phyloP scores from a whole-genome alignment of 169 alveolate genomes.

The Eimeria mitis region DNA sequence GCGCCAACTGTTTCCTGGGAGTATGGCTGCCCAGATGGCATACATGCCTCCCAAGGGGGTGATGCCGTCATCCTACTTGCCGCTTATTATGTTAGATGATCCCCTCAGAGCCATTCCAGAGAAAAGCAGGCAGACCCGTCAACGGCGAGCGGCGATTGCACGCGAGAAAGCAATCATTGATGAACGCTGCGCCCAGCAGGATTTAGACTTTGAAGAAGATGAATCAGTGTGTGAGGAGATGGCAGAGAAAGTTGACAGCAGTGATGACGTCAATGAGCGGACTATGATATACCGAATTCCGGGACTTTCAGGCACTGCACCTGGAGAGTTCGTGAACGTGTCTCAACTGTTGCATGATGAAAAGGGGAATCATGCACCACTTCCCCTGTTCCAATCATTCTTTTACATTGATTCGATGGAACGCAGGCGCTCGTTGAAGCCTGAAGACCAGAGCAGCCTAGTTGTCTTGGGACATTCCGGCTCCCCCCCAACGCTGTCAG shows the following conservation, averaged over 20 bases:
- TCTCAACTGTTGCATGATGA: slow-evolving; percentile 78
- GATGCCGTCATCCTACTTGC: slow-evolving; percentile 65
- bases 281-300: slow-evolving; percentile 74
- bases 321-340: slow-evolving; percentile 81
- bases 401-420: slow-evolving; percentile 80
- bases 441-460: slow-evolving; percentile 17
- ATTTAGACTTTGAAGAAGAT: slow-evolving; percentile 69
- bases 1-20: slow-evolving; percentile 43
- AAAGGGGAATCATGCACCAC: slow-evolving; percentile 77
- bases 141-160: slow-evolving; percentile 15
- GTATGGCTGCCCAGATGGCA: slow-evolving; percentile 68
- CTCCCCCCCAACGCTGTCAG: slow-evolving; percentile 49
- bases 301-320: slow-evolving; percentile 79
- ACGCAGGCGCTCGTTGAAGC: slow-evolving; percentile 21
- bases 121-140: slow-evolving; percentile 40
- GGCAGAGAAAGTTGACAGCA: neutral
- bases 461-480: slow-evolving; percentile 50
- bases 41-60: slow-evolving; percentile 65
- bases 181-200: slow-evolving; percentile 21
- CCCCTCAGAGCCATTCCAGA: slow-evolving; percentile 72
- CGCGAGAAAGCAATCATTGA: slow-evolving; percentile 22
- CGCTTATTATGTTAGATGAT: slow-evolving; percentile 75
- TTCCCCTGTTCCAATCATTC: slow-evolving; percentile 78
- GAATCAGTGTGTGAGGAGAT: slow-evolving; percentile 26
- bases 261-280: neutral